Evolutionary conservation across 176 grass and related monocot genomes (phyloP).

Genomic region (Aechmea fasciata): DNA sequence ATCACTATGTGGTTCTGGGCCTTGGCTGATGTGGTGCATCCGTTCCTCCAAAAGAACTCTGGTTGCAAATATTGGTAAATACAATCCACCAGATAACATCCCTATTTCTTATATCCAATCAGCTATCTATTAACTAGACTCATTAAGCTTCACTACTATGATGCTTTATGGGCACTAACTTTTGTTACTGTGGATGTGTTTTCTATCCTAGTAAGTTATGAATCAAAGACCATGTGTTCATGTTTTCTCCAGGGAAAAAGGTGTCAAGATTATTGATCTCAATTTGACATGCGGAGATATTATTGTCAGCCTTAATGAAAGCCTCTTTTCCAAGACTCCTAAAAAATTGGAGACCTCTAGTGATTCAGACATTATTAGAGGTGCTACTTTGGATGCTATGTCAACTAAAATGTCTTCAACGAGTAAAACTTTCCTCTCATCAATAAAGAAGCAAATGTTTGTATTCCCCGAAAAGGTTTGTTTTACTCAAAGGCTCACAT

Average conservation of each 20-base stretch:
- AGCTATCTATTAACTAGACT: no score
- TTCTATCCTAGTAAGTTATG: conserved; percentile 9
- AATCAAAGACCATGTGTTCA: conserved; percentile 19
- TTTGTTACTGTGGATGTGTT: background rate
- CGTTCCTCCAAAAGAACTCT: no score
- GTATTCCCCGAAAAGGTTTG: conserved; percentile 94
- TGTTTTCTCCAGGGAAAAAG: conserved; percentile 71
- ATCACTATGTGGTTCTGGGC: no score
- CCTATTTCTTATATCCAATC: no score
- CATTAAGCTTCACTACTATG: no score
- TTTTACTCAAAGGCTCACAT: conserved; percentile 6
- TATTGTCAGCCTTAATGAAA: conserved; percentile 62
- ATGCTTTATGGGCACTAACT: background rate
- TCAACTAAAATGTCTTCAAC: conserved; percentile 34
- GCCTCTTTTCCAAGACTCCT: conserved; percentile 44
- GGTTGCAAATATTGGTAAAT: no score
- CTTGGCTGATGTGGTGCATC: no score
- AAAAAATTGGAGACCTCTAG: conserved; percentile 24
- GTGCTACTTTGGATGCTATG: conserved; percentile 22
- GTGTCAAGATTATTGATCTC: conserved; percentile 74
- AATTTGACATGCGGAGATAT: conserved; percentile 77
- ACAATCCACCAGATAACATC: no score
- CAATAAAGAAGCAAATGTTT: conserved; percentile 76
- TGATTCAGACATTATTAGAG: conserved; percentile 26
- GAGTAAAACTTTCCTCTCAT: conserved; percentile 47